phyloP scores from a whole-genome alignment of 2,329 filamentous ascomycete species.

The Biscogniauxia marginata region DNA sequence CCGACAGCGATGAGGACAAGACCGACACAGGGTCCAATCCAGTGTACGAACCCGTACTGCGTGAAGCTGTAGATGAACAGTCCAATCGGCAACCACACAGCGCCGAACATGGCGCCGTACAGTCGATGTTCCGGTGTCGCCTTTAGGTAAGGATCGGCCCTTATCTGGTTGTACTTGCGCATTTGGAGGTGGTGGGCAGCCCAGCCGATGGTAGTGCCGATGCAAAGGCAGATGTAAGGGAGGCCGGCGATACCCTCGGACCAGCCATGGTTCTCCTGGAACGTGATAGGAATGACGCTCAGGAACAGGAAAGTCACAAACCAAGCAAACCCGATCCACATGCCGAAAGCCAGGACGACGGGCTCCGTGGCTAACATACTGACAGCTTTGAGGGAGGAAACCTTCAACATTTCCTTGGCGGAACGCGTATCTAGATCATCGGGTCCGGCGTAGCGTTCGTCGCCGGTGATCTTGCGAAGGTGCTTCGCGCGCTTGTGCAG shows the following conservation, averaged over 20 bases:
- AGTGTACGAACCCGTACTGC: conserved; percentile 47
- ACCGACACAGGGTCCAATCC: conserved; percentile 49
- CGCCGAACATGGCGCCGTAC: conserved; percentile 48
- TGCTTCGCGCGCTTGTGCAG: conserved; percentile 48
- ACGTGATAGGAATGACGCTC: conserved; percentile 49
- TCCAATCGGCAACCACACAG: conserved; percentile 45
- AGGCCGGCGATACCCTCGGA: conserved; percentile 47
- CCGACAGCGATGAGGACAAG: conserved; percentile 50
- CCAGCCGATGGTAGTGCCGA: conserved; percentile 49
- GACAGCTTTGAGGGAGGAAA: conserved; percentile 50
- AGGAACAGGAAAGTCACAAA: conserved; percentile 54
- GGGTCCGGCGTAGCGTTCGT: conserved; percentile 48
- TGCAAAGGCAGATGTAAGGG: conserved; percentile 49
- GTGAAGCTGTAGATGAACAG: conserved; percentile 55
- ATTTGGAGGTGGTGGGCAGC: conserved; percentile 49
- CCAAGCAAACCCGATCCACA: conserved; percentile 54
- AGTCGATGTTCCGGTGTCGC: conserved; percentile 46
- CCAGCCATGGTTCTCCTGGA: conserved; percentile 52
- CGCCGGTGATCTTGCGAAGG: conserved; percentile 45
- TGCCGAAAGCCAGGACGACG: conserved; percentile 31
- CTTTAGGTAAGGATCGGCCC: conserved; percentile 36
- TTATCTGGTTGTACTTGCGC: conserved; percentile 43
- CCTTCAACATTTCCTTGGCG: conserved; percentile 44
- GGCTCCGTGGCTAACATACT: conserved; percentile 21
- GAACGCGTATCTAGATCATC: conserved; percentile 51